A percentile compares a stretch with the other conserved stretches of the same genome.
Evolutionary conservation across 306 rosid species (phyloP).

Genomic region (Medicago truncatula): DNA sequence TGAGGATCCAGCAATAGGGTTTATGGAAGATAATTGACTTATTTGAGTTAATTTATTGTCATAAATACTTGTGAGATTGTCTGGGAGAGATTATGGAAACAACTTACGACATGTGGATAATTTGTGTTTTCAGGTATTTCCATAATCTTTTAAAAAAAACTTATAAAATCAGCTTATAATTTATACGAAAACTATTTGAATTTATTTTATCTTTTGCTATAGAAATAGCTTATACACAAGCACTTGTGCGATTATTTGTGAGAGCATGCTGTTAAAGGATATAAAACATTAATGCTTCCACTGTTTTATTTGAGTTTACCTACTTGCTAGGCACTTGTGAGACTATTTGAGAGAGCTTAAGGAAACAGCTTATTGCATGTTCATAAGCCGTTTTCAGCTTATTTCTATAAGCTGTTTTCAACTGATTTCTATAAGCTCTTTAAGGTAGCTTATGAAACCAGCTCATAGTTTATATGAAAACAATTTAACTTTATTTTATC

Average conservation of each 20-base stretch:
- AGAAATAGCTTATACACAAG: too few relatives aligned
- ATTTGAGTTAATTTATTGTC: not conserved
- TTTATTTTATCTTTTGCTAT: too few relatives aligned
- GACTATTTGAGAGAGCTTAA: not conserved
- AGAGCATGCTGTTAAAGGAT: too few relatives aligned
- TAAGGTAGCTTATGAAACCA: not conserved
- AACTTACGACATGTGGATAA: too few relatives aligned
- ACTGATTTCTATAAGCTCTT: not conserved
- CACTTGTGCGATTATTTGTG: too few relatives aligned
- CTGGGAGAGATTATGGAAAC: not conserved
- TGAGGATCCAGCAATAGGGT: slow-evolving; percentile 17
- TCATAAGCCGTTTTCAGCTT: not conserved
- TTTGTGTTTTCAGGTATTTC: too few relatives aligned
- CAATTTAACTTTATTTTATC: not conserved
- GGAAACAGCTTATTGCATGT: not conserved
- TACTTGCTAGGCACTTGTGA: not conserved
- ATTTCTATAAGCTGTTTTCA: not conserved
- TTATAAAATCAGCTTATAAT: too few relatives aligned
- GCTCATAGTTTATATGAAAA: not conserved
- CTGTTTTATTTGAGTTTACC: not conserved
- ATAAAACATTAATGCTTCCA: not conserved
- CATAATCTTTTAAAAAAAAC: too few relatives aligned
- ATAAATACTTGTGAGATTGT: not conserved
- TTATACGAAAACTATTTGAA: too few relatives aligned
- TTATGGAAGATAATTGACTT: slow-evolving; percentile 8